Base-by-base conservation (phyloP, 2,329 filamentous ascomycete species). In the Aaosphaeria pasadenensis region DNA sequence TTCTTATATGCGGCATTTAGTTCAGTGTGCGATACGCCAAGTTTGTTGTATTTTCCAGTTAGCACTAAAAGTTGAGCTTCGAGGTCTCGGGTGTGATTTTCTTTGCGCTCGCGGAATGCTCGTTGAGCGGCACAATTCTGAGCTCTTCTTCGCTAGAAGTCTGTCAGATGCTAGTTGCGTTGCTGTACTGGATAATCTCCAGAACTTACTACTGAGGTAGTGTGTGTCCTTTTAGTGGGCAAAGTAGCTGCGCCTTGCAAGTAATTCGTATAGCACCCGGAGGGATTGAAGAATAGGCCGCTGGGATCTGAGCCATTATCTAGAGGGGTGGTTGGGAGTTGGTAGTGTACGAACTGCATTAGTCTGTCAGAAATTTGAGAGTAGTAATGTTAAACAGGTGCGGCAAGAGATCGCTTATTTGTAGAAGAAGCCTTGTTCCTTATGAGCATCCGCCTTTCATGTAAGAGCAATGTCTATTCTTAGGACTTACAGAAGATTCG, bases 21-120 rank as follows among this genome's bases (percentile, higher is more conserved):
- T 44, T 72, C 68, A 0, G 57, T 67, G 59, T 84, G 83, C 4
- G 80, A 80, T 44, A 76, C 73, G 52, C 76, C 75, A 45, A 85
- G 75, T 32, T 74, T 73, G 49, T 77, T 77, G 62, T 84, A 81
- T 55, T 77, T 79, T 24, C 78, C 75, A 51, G 77, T 77, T 43
- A 82, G 70, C 13, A 79, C 76, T 42, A 67, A 67, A 31, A 86
- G 76, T 43, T 82, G 76, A 35, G 73, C 62, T 63, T 86, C 83
- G 17, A 86, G 77, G 55, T 86, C 83, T 51, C 79, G 79, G 58
- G 85, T 84, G 52, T 84, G 79, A 63, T 85, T 82, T 59, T 86
- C 81, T 58, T 84, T 85, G 46, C 82, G 75, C 62, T 85, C 81
- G 43, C 81, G 74, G 59, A 84, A 84, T 1, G 81, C 81, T 49